phyloP scores from a whole-genome alignment of 176 grass and related monocot species.

The Hordeum vulgare region MorexV3_pseudomolecules_assembly NC_058518.1:45494245-45494744 shows the following conservation, averaged over 20 bases:
- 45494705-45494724: too few relatives aligned
- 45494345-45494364: not conserved
- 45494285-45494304: too few relatives aligned
- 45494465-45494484: slow-evolving; percentile 58
- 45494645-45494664: too few relatives aligned
- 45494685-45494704: too few relatives aligned
- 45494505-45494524: not conserved
- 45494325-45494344: too few relatives aligned
- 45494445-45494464: slow-evolving; percentile 34
- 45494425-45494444: not conserved
- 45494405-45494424: not conserved
- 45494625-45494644: too few relatives aligned
- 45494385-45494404: not conserved
- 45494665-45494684: too few relatives aligned
- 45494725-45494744: too few relatives aligned
- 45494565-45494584: not conserved
- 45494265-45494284: too few relatives aligned
- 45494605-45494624: not conserved
- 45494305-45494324: too few relatives aligned
- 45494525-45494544: not conserved
- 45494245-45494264: too few relatives aligned
- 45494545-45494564: not conserved
- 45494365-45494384: not conserved
- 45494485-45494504: slow-evolving; percentile 38
- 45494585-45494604: not conserved